Conservation (phyloP, 306 rosid species). For the Rosa persica region DNA sequence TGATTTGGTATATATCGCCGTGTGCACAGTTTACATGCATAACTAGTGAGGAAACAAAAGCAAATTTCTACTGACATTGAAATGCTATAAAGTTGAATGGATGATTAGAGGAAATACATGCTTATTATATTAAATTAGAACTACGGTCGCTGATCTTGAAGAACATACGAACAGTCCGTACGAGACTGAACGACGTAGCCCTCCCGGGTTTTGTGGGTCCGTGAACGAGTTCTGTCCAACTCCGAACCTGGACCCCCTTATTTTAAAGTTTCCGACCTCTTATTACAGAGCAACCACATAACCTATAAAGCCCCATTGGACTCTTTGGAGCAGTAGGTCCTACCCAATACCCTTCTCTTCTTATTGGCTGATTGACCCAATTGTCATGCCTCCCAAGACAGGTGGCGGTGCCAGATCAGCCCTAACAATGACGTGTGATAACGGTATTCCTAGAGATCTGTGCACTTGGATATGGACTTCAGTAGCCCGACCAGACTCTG, state of each 20-base stretch:
- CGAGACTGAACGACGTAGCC: constrained; percentile 10
- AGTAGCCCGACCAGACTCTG: neutral
- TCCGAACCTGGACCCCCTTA: constrained; percentile 23
- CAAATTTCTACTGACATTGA: too few relatives aligned
- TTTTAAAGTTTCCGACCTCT: neutral
- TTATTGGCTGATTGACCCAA: neutral
- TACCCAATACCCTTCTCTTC: neutral
- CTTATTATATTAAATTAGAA: too few relatives aligned
- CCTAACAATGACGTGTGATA: constrained; percentile 18
- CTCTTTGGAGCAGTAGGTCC: neutral
- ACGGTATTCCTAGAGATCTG: constrained; percentile 9
- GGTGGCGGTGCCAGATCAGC: constrained; percentile 27
- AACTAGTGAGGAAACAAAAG: neutral
- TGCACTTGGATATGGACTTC: neutral
- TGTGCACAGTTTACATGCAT: too few relatives aligned
- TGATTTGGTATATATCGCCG: too few relatives aligned
- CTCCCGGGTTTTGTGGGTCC: constrained; percentile 24
- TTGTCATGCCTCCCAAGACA: constrained; percentile 1
- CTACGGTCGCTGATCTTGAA: neutral
- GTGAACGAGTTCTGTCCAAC: constrained; percentile 39
- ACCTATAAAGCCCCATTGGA: neutral
- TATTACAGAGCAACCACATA: neutral
- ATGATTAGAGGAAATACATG: too few relatives aligned
- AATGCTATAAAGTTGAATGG: too few relatives aligned
- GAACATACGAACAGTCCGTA: constrained; percentile 26